Conservation (phyloP, 495 filamentous ascomycete species). For the Xylaria longipes region DNA sequence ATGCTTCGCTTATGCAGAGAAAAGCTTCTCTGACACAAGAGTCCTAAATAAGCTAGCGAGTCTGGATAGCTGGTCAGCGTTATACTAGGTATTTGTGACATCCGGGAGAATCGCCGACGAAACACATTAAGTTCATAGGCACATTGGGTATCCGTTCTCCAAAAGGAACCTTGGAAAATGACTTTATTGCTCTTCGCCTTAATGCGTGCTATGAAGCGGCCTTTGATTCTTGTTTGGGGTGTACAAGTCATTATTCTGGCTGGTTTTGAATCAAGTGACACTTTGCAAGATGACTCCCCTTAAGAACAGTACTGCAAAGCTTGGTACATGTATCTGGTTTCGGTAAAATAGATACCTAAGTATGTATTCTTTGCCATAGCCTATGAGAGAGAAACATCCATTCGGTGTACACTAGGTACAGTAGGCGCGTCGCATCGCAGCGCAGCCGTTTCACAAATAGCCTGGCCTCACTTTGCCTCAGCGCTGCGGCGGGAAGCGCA, state of each 20-base stretch:
- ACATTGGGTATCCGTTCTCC: neutral
- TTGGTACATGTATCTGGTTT: neutral
- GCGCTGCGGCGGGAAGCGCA: slow-evolving; percentile 18
- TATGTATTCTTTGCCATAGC: neutral
- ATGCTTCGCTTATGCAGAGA: slow-evolving; percentile 21
- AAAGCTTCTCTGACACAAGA: slow-evolving; percentile 9
- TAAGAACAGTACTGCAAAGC: neutral
- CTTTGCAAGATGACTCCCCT: neutral
- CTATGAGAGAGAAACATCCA: neutral
- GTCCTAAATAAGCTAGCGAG: neutral
- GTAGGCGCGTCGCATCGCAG: slow-evolving; percentile 23
- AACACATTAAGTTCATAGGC: neutral
- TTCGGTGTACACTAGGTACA: neutral
- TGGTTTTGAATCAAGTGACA: neutral
- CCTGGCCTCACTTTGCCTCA: slow-evolving; percentile 26
- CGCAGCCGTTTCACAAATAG: slow-evolving; percentile 25
- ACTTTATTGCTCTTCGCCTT: neutral
- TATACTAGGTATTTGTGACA: neutral
- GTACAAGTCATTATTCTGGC: neutral
- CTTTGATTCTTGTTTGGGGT: neutral
- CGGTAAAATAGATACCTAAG: neutral
- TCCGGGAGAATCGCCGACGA: neutral
- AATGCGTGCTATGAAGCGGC: neutral
- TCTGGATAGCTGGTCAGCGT: neutral
- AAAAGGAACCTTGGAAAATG: too few relatives aligned